phyloP scores from a whole-genome alignment of 169 alveolate species.

The Amoebophrya sp. region DNA sequence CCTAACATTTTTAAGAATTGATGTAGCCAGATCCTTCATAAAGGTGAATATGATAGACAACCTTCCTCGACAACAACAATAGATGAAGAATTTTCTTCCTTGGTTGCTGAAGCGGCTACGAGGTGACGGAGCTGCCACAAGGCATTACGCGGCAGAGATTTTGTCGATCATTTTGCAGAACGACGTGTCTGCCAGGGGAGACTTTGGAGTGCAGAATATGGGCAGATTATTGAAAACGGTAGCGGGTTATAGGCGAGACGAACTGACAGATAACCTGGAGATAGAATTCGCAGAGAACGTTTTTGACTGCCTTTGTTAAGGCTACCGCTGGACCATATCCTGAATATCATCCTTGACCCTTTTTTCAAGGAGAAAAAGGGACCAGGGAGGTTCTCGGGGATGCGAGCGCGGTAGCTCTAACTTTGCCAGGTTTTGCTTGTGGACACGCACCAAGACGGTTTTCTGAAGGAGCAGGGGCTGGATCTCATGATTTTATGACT shows the following conservation, averaged over 20 bases:
- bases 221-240: background rate
- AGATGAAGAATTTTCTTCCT: background rate
- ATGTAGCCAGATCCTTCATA: too few species aligned
- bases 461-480: background rate
- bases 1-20: too few species aligned
- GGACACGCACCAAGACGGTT: background rate
- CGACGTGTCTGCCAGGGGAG: background rate
- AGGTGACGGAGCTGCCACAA: background rate
- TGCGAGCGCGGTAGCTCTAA: too few species aligned
- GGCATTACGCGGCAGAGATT: background rate
- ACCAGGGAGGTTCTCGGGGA: too few species aligned
- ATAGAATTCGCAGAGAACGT: background rate
- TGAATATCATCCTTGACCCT: too few species aligned
- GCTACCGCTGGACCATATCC: too few species aligned
- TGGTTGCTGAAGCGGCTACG: background rate
- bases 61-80: background rate
- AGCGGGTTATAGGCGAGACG: background rate
- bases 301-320: background rate
- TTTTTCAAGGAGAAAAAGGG: too few species aligned
- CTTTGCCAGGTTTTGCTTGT: background rate
- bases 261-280: background rate
- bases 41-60: too few species aligned
- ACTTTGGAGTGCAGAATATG: background rate
- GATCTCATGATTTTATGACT: constrained; percentile 12
- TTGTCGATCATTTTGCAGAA: background rate